Evolutionary conservation across 495 filamentous ascomycete genomes (phyloP).

Genomic region (Aspergillus avenaceus): DNA sequence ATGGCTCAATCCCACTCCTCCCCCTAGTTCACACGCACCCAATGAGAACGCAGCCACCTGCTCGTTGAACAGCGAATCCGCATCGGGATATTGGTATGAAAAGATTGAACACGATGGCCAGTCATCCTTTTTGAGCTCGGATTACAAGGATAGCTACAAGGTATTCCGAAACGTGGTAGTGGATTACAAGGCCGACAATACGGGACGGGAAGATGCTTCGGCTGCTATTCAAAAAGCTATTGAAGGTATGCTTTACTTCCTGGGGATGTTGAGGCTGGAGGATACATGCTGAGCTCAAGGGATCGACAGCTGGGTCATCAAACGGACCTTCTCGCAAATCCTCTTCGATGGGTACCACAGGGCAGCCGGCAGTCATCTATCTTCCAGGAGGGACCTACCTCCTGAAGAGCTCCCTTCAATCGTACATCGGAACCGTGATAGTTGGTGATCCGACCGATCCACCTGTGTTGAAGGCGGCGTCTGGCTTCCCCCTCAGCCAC

Average conservation of each 20-base stretch:
- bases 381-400: slow-evolving; percentile 42
- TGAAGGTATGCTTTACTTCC: slow-evolving; percentile 12
- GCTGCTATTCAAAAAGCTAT: slow-evolving; percentile 29
- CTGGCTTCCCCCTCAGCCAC: slow-evolving; percentile 21
- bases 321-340: slow-evolving; percentile 24
- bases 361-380: slow-evolving; percentile 44
- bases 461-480: slow-evolving; percentile 26
- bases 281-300: no score
- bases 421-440: slow-evolving; percentile 37
- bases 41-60: not conserved
- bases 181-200: slow-evolving; percentile 30
- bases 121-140: slow-evolving; percentile 23
- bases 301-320: slow-evolving; percentile 18
- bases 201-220: slow-evolving; percentile 20
- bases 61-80: not conserved
- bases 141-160: slow-evolving; percentile 24
- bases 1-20: slow-evolving; percentile 10
- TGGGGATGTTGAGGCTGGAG: not conserved
- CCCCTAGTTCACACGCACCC: not conserved
- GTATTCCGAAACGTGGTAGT: slow-evolving; percentile 34
- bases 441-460: slow-evolving; percentile 36
- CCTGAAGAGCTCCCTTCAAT: slow-evolving; percentile 29
- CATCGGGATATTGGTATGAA: slow-evolving; percentile 29
- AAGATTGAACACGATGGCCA: slow-evolving; percentile 31
- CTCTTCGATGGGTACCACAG: slow-evolving; percentile 36